phyloP scores from a whole-genome alignment of 2,329 filamentous ascomycete genomes.

The Aspergillus texensis region DNA sequence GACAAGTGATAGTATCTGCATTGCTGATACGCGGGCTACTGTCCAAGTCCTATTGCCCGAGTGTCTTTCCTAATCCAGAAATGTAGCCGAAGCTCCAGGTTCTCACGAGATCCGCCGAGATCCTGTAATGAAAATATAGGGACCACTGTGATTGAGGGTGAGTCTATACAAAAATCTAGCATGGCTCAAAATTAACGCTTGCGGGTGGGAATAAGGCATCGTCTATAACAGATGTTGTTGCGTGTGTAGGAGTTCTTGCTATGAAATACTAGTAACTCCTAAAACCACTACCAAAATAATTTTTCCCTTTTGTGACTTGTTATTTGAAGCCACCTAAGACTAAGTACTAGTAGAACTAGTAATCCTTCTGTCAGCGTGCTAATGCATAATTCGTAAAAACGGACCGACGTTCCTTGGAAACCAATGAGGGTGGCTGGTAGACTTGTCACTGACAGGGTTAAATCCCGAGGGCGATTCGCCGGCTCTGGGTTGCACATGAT shows the following conservation, averaged over 20 bases:
- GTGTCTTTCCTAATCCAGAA: constrained; percentile 19
- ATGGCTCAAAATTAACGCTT: background rate
- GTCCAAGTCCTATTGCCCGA: background rate
- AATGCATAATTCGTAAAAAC: constrained; percentile 17
- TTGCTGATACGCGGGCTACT: background rate
- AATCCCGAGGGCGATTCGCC: constrained; percentile 21
- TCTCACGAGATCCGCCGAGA: constrained; percentile 16
- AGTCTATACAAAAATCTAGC: background rate
- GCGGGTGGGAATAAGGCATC: background rate
- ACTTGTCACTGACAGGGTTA: constrained; percentile 12
- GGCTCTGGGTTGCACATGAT: constrained; percentile 26
- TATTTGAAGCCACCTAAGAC: background rate
- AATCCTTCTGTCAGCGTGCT: constrained; percentile 3
- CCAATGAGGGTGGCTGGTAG: constrained; percentile 22
- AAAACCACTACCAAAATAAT: background rate
- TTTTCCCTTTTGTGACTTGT: background rate
- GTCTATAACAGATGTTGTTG: background rate
- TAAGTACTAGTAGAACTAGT: background rate
- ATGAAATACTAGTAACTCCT: background rate
- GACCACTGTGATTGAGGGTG: background rate
- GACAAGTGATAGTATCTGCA: constrained; percentile 5
- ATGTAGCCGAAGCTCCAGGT: constrained; percentile 25
- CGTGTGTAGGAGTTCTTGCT: background rate
- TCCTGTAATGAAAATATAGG: constrained; percentile 3
- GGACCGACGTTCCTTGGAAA: constrained; percentile 9